Percentiles rank a stretch among this genome's conserved stretches.
These are phyloP conservation scores for Anisodus acutangulus DNA, from an alignment of 257 asterid species.

Conservation along the genomic window DNA sequence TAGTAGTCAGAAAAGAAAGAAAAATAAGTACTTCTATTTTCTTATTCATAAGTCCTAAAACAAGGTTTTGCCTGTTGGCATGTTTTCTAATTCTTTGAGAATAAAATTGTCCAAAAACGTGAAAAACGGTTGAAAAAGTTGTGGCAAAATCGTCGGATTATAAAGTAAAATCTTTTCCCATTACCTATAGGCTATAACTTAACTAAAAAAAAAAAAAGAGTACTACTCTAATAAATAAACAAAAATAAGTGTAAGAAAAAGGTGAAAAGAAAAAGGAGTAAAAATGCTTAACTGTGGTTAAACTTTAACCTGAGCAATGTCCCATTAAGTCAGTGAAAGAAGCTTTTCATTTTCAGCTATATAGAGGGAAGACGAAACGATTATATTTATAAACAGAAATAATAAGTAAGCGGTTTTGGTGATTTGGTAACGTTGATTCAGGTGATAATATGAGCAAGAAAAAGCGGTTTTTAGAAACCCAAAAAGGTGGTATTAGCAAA, in stretches of 20 bases:
- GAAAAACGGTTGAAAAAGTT: neutral
- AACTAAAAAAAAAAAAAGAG: too few species aligned
- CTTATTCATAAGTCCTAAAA: neutral
- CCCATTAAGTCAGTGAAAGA: slow-evolving; percentile 10
- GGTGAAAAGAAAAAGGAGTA: neutral
- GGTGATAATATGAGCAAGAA: slow-evolving; percentile 34
- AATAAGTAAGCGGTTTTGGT: slow-evolving; percentile 33
- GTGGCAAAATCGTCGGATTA: neutral
- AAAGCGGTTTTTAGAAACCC: slow-evolving; percentile 31
- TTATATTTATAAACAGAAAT: neutral
- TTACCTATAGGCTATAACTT: too few species aligned
- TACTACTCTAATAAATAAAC: too few species aligned
- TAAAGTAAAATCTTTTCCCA: neutral
- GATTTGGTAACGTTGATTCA: slow-evolving; percentile 48
- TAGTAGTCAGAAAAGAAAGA: neutral
- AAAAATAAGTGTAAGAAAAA: neutral
- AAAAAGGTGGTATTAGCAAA: slow-evolving; percentile 49
- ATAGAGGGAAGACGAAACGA: slow-evolving; percentile 29
- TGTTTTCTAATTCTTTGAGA: neutral
- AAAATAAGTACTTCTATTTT: neutral
- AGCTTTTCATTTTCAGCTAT: slow-evolving; percentile 28
- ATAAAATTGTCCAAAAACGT: neutral
- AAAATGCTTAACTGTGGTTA: slow-evolving; percentile 28
- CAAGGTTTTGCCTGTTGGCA: neutral
- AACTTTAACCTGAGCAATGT: slow-evolving; percentile 22